phyloP scores from a whole-genome alignment of 306 rosid genomes.

The Dalbergia oliveri region DNA sequence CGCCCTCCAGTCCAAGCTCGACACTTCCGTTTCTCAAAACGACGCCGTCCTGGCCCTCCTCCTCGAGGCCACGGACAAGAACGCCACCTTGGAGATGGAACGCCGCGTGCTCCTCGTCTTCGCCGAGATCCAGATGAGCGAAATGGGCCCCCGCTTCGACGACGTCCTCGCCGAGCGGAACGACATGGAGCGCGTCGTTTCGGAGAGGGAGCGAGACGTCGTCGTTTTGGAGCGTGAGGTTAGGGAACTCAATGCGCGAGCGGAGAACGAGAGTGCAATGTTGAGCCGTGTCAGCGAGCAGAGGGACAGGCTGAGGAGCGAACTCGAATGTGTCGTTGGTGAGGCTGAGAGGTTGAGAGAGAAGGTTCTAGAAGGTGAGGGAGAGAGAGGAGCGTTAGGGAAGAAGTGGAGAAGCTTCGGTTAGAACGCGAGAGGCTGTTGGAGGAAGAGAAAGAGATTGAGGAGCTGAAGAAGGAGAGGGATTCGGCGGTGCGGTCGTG shows the following conservation, averaged over 20 bases:
- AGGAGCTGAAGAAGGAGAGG: conserved; percentile 48
- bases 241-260: conserved; percentile 37
- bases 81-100: conserved; percentile 53
- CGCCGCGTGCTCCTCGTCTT: conserved; percentile 50
- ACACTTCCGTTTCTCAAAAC: conserved; percentile 39
- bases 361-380: conserved; percentile 51
- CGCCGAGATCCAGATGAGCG: conserved; percentile 49
- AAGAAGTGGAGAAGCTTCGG: conserved; percentile 48
- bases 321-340: conserved; percentile 26
- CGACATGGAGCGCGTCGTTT: conserved; percentile 48
- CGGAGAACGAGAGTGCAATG: conserved; percentile 41
- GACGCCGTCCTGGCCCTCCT: conserved; percentile 48
- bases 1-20: conserved; percentile 49
- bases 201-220: conserved; percentile 53
- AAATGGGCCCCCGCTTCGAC: conserved; percentile 46
- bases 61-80: conserved; percentile 32
- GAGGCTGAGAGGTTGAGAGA: conserved; percentile 51
- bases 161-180: conserved; percentile 42
- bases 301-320: conserved; percentile 55
- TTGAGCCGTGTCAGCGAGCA: conserved; percentile 49
- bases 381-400: conserved; percentile 41
- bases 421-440: conserved; percentile 38
- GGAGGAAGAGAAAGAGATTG: conserved; percentile 45
- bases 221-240: conserved; percentile 43
- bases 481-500: conserved; percentile 48